These are phyloP conservation scores for Hypoxylon rickii DNA, from an alignment of 495 filamentous ascomycete species.

Conservation along the genomic window DNA sequence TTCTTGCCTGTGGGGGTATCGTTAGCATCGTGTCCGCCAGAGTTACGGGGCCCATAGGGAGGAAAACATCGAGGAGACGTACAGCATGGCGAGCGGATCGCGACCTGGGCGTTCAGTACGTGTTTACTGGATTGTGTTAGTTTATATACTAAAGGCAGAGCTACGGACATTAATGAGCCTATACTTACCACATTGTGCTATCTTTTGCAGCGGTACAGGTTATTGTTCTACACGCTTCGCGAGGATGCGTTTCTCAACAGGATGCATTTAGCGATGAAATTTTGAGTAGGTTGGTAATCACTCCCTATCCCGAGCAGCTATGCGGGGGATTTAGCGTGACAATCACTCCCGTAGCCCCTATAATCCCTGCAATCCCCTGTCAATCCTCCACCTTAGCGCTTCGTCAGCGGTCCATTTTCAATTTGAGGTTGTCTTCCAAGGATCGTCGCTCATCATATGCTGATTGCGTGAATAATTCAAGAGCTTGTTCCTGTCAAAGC, in stretches of 20 bases:
- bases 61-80: slow-evolving; percentile 39
- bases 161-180: neutral
- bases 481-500: too few species aligned
- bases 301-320: slow-evolving; percentile 3
- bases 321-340: slow-evolving; percentile 11
- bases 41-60: neutral
- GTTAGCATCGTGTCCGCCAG: neutral
- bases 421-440: too few species aligned
- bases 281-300: neutral
- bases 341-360: neutral
- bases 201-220: neutral
- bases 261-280: neutral
- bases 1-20: slow-evolving; percentile 67
- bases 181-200: slow-evolving; percentile 34
- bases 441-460: too few species aligned
- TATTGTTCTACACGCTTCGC: neutral
- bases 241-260: neutral
- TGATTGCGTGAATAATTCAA: too few species aligned
- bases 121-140: too few species aligned
- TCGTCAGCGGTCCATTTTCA: too few species aligned
- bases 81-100: slow-evolving; percentile 96
- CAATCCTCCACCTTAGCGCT: slow-evolving; percentile 8
- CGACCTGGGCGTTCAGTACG: slow-evolving; percentile 95
- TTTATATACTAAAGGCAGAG: neutral
- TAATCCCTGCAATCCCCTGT: slow-evolving; percentile 1